Evolutionary conservation across 352 stramenopile genomes (phyloP).

Genomic region (Lagenidium giganteum): DNA sequence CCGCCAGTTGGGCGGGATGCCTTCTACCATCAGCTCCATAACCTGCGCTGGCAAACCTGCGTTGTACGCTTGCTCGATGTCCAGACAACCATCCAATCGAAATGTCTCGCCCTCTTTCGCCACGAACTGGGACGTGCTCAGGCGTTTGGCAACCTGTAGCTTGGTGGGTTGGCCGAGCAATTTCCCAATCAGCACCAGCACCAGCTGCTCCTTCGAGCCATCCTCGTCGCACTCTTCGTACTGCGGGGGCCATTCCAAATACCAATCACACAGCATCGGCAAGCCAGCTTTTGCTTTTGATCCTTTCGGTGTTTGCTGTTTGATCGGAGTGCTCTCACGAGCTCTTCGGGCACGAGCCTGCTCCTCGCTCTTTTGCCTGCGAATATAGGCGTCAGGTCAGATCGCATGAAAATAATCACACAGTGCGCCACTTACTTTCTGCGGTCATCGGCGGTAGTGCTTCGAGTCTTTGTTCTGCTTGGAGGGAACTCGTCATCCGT

Average conservation of each 20-base stretch:
- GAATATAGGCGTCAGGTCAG: too few relatives aligned
- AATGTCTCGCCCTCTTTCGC: conserved; percentile 34
- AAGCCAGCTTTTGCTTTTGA: too few relatives aligned
- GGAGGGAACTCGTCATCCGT: too few relatives aligned
- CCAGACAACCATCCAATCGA: conserved; percentile 29
- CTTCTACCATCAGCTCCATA: conserved; percentile 45
- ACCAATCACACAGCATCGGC: conserved; percentile 23
- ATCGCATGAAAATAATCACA: too few relatives aligned
- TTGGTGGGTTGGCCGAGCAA: conserved; percentile 13
- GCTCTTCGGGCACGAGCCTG: too few relatives aligned
- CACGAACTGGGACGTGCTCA: conserved; percentile 34
- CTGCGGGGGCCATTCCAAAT: conserved; percentile 20
- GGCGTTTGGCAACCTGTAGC: conserved; percentile 37
- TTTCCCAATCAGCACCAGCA: conserved; percentile 33
- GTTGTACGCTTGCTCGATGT: conserved; percentile 26
- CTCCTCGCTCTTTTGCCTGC: too few relatives aligned
- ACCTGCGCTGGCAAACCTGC: conserved; percentile 28
- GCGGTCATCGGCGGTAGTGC: too few relatives aligned
- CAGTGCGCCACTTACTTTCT: too few relatives aligned
- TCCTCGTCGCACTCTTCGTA: conserved; percentile 1
- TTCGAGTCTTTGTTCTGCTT: too few relatives aligned
- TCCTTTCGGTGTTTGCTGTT: too few relatives aligned
- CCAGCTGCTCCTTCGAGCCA: conserved; percentile 7
- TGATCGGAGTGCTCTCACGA: too few relatives aligned
- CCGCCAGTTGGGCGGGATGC: conserved; percentile 46